A percentile compares a stretch with the other conserved stretches of the same genome.
Evolutionary conservation across 2,329 filamentous ascomycete genomes (phyloP).

Genomic region (Colletotrichum orbiculare): DNA sequence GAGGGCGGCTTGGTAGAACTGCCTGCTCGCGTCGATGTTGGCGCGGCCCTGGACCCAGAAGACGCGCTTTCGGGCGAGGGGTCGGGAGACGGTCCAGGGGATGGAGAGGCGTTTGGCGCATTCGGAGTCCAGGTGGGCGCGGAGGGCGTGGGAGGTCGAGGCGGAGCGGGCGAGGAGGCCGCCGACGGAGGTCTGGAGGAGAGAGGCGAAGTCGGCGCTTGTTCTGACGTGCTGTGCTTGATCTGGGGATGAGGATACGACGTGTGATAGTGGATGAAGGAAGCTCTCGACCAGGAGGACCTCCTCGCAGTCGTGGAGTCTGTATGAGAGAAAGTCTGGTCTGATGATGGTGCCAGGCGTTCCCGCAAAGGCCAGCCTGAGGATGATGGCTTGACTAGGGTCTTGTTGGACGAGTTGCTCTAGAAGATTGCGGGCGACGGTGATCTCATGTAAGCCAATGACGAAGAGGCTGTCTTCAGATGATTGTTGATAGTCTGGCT

Average conservation of each 20-base stretch:
- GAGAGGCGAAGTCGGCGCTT: neutral
- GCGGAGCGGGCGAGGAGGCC: neutral
- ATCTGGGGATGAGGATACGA: neutral
- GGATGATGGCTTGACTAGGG: neutral
- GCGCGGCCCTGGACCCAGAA: constrained; percentile 27
- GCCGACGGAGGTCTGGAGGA: neutral
- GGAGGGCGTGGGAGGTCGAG: accelerated
- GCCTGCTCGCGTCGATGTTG: constrained; percentile 11
- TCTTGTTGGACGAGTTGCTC: neutral
- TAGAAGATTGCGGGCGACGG: neutral
- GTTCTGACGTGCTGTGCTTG: neutral
- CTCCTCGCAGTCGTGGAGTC: neutral
- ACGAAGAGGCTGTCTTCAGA: neutral
- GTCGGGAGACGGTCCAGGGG: neutral
- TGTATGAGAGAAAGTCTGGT: constrained; percentile 2
- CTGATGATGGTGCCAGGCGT: neutral
- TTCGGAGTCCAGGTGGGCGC: neutral
- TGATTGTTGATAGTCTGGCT: neutral
- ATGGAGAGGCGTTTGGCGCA: constrained; percentile 5
- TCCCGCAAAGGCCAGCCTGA: neutral
- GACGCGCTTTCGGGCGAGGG: neutral
- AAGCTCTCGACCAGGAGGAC: neutral
- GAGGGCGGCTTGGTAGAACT: neutral
- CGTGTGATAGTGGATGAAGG: neutral
- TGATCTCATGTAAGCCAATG: neutral